Evolutionary conservation across 208 protist species (phyloP), one percentile per base, ranked within the genome.

Genomic region (Leishmania major): DNA sequence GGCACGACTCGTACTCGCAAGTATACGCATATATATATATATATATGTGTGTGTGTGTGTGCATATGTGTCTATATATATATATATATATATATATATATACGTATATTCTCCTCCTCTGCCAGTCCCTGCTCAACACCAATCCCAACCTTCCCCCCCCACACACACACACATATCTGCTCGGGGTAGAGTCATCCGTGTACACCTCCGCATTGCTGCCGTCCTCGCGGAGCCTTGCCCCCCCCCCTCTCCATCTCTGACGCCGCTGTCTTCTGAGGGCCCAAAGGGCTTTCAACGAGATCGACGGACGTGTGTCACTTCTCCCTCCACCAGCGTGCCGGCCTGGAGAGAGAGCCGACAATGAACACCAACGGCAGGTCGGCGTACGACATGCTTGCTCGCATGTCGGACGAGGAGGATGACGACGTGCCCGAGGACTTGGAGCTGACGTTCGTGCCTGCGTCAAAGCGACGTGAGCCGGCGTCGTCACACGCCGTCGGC

Each of bases 351-450:
- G 35, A 31, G 40, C 28, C 22, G 40, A 3, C 35, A 28, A 74
- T 74, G 69, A 74, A 28, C 45, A n/a, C 8, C n/a, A 10, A 62
- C 60, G 2, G 45, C 17, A 43, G 45, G 22, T 37, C 49, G 2
- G 69, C 51, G n/a, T 53, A 81, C 47, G 77, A 80, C 60, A 77
- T 72, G 77, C 70, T 81, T n/a, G 70, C 76, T 5, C 49, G 76
- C 47, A 80, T 85, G 77, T 85, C 81, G 11, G 81, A 85, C 31
- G 81, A 85, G 25, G 81, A 84, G 51, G 81, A 72, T 51, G 81
- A 80, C 35, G 77, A 77, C 35, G 76, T 73, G 43, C 35, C 66
- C 28, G 71, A 78, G 11, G 81, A 85, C 40, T 40, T 85, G 22
- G 70, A 81, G 19, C 45, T 85, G 57, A 81, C 81, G 22, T 85